phyloP scores from a whole-genome alignment of 1,284 basidiomycete genomes.

The Cryptococcus sp. region DNA sequence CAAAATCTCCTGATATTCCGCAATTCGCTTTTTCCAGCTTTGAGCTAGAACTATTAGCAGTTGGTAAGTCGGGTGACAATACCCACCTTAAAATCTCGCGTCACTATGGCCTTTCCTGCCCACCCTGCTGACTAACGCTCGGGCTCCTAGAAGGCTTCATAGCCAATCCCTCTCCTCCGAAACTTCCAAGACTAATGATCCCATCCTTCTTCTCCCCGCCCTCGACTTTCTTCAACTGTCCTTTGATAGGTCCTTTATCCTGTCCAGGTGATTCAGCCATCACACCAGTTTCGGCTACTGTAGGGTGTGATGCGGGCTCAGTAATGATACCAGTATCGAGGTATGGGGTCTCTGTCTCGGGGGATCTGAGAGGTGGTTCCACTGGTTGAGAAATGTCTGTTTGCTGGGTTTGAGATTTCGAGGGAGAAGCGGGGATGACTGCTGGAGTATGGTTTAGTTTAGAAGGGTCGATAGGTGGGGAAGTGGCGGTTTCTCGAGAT shows the following conservation, averaged over 20 bases:
- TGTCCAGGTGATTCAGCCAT: constrained; percentile 1
- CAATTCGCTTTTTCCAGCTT: no score
- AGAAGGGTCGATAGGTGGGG: constrained; percentile 36
- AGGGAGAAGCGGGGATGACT: constrained; percentile 15
- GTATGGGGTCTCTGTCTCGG: constrained; percentile 26
- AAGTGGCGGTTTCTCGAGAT: constrained; percentile 2
- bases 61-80: no score
- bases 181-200: constrained; percentile 40
- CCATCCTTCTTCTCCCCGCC: constrained; percentile 17
- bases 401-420: constrained; percentile 2
- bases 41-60: no score
- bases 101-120: constrained; percentile 3
- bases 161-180: constrained; percentile 41
- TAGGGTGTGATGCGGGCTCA: constrained; percentile 33
- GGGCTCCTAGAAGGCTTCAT: constrained; percentile 25
- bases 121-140: not conserved
- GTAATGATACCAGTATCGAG: constrained; percentile 20
- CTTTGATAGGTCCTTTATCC: constrained; percentile 19
- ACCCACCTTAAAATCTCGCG: no score
- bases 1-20: no score
- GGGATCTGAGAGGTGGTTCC: constrained; percentile 11
- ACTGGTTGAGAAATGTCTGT: constrained; percentile 15
- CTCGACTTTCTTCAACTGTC: constrained; percentile 37
- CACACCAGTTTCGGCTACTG: constrained; percentile 43
- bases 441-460: constrained; percentile 40